A percentile compares a stretch with the other conserved stretches of the same genome.
phyloP scores from a whole-genome alignment of 1,139 yeast species.

The Arxiozyma telluris region DNA sequence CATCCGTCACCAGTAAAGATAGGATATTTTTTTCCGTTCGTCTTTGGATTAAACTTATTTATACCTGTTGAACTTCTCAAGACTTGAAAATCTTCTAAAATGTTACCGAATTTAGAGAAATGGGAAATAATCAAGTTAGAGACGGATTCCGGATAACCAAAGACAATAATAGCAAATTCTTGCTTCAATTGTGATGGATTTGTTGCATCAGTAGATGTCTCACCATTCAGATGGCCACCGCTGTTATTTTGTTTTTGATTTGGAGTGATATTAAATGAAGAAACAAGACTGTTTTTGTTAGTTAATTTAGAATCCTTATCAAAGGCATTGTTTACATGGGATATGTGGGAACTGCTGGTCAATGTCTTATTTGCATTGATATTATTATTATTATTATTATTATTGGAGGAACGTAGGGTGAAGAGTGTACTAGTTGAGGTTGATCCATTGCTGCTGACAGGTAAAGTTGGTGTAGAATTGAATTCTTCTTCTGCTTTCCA shows the following conservation, averaged over 20 bases:
- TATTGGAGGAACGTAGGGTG: conserved; percentile 1
- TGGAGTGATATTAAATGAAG: not conserved
- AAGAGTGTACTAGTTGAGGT: not conserved
- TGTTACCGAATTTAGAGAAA: conserved; percentile 72
- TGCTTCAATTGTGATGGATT: conserved; percentile 13
- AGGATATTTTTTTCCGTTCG: conserved; percentile 36
- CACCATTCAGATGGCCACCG: conserved; percentile 5
- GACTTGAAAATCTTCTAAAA: conserved; percentile 64
- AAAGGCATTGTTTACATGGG: conserved; percentile 2
- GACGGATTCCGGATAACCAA: conserved; percentile 78
- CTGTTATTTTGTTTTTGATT: not conserved
- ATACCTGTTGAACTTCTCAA: conserved; percentile 27
- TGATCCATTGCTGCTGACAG: not conserved
- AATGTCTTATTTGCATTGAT: not conserved
- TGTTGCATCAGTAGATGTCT: conserved; percentile 9
- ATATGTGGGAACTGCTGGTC: not conserved
- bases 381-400: not conserved
- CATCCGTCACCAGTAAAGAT: conserved; percentile 80
- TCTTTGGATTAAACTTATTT: conserved; percentile 16
- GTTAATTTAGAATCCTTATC: conserved; percentile 3
- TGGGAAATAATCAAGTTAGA: conserved; percentile 61
- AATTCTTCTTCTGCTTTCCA: conserved; percentile 32
- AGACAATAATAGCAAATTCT: conserved; percentile 68
- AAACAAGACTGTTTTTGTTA: not conserved
- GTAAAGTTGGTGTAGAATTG: conserved; percentile 18